Percentiles rank a stretch among this genome's conserved stretches.
These are phyloP conservation scores for Neopestalotiopsis sp. DNA, from an alignment of 2,329 filamentous ascomycete species.

Conservation along the genomic window DNA sequence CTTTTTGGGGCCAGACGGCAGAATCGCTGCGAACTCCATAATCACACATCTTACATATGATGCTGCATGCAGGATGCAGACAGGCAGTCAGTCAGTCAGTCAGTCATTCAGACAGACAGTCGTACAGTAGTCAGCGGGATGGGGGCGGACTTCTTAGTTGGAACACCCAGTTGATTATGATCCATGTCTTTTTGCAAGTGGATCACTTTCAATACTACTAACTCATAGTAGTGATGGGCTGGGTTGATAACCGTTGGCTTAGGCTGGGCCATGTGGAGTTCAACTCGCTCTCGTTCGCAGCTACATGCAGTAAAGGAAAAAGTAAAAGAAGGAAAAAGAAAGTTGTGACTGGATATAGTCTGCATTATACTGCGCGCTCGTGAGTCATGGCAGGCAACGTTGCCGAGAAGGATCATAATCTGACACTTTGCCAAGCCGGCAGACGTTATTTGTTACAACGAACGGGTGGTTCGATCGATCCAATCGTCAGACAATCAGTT, in stretches of 20 bases:
- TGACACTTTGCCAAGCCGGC: slow-evolving; percentile 1
- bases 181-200: neutral
- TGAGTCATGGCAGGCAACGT: neutral
- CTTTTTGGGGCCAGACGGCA: neutral
- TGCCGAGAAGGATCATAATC: slow-evolving; percentile 1
- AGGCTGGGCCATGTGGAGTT: neutral
- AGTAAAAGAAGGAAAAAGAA: neutral
- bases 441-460: neutral
- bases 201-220: neutral
- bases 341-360: neutral
- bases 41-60: neutral
- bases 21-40: neutral
- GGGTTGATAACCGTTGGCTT: neutral
- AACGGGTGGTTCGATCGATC: neutral
- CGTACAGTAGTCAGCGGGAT: neutral
- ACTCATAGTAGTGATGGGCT: neutral
- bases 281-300: neutral
- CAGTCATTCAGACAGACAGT: neutral
- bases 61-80: neutral
- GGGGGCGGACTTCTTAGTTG: neutral
- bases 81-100: neutral
- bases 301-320: neutral
- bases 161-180: neutral
- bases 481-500: too few species aligned
- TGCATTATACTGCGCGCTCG: neutral